Evolutionary conservation across 1,139 yeast species (phyloP).

Genomic region (Geotrichum citri-aurantii): DNA sequence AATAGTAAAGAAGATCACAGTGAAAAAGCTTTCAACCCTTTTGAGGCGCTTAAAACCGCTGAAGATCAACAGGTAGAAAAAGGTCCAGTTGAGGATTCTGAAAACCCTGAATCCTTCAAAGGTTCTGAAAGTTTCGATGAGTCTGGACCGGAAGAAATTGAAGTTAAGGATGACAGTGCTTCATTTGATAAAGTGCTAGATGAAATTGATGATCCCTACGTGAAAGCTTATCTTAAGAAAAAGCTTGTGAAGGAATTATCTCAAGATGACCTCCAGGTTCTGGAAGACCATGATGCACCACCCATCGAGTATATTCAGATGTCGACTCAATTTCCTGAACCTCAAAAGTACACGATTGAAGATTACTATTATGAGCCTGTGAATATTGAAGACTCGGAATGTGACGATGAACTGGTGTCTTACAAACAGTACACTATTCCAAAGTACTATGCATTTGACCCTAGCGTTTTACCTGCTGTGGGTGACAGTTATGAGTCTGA

Average conservation of each 20-base stretch:
- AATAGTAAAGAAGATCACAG: neutral
- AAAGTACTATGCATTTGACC: neutral
- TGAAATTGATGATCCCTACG: constrained; percentile 10
- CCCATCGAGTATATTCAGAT: neutral
- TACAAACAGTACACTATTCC: constrained; percentile 2
- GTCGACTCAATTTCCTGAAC: constrained; percentile 11
- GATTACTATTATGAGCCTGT: constrained; percentile 14
- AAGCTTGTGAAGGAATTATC: neutral
- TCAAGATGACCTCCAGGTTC: constrained; percentile 11
- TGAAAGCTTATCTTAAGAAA: constrained; percentile 4
- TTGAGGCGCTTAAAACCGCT: neutral
- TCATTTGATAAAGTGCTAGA: constrained; percentile 4
- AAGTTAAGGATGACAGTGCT: constrained; percentile 4
- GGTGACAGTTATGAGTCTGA: constrained; percentile 13
- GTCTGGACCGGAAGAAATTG: neutral
- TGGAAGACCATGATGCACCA: constrained; percentile 1
- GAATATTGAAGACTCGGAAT: constrained; percentile 8
- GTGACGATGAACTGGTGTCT: constrained; percentile 2
- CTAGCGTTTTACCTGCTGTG: neutral
- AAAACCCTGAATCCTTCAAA: neutral
- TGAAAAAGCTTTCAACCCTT: neutral
- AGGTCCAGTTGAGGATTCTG: neutral
- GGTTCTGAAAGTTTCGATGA: neutral
- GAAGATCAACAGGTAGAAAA: neutral
- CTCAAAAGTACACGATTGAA: constrained; percentile 7